Evolutionary conservation across 1,139 yeast genomes (phyloP).

Genomic region (Pneumocystis wakefieldiae): DNA sequence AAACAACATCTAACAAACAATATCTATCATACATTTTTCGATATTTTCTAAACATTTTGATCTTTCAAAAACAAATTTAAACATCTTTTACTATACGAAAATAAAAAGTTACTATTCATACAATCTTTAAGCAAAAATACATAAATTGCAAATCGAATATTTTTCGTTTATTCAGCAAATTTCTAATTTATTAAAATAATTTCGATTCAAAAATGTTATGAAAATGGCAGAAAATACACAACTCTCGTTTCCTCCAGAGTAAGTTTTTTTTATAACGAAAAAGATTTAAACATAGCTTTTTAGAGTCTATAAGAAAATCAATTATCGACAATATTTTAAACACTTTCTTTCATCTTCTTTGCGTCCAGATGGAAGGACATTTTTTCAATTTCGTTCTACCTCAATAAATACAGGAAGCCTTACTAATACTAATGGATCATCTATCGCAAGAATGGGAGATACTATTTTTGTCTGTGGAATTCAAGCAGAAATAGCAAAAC

Average conservation of each 20-base stretch:
- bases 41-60: background rate
- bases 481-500: constrained; percentile 13
- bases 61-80: background rate
- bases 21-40: background rate
- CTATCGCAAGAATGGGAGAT: constrained; percentile 10
- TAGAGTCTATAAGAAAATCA: background rate
- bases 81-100: background rate
- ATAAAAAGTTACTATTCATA: background rate
- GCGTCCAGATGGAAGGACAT: constrained; percentile 12
- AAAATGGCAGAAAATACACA: background rate
- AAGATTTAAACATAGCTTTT: background rate
- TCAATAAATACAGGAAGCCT: constrained; percentile 8
- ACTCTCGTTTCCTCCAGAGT: background rate
- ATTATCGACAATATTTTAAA: background rate
- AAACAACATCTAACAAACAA: too few relatives aligned
- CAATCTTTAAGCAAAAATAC: background rate
- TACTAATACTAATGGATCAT: constrained; percentile 10
- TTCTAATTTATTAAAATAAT: background rate
- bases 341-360: background rate
- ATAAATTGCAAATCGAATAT: background rate
- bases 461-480: constrained; percentile 12
- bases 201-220: background rate
- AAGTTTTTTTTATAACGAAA: background rate
- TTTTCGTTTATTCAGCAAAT: background rate
- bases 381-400: constrained; percentile 7